phyloP scores from a whole-genome alignment of 495 filamentous ascomycete species.

The Daldinia caldariorum region DNA sequence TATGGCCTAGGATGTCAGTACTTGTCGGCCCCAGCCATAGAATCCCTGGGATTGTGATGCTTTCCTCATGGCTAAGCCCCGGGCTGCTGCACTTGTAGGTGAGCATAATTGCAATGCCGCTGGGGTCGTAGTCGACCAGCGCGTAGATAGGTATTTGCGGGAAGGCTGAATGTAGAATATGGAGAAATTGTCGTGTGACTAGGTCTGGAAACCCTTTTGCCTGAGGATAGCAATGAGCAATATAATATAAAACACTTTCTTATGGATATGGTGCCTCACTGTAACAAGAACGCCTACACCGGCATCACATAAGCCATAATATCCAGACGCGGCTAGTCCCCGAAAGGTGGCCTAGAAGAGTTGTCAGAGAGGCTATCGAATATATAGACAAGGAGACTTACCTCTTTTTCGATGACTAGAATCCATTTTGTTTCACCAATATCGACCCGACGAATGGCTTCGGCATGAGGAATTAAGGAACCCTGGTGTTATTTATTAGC shows the following conservation, averaged over 20 bases:
- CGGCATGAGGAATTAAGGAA: conserved; percentile 69
- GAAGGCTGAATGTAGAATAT: conserved; percentile 50
- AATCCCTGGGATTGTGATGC: conserved; percentile 65
- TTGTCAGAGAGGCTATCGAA: neutral
- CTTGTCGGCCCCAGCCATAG: conserved; percentile 80
- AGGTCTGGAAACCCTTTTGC: conserved; percentile 95
- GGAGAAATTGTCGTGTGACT: conserved; percentile 76
- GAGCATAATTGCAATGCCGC: conserved; percentile 85
- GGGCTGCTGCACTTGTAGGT: conserved; percentile 89
- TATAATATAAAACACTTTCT: conserved; percentile 42
- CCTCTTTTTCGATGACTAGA: conserved; percentile 93
- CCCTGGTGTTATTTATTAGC: conserved; percentile 59
- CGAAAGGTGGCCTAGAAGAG: conserved; percentile 78
- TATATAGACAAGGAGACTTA: conserved; percentile 39
- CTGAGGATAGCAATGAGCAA: conserved; percentile 56
- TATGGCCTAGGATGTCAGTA: conserved; percentile 60
- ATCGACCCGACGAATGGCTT: conserved; percentile 63
- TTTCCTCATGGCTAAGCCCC: conserved; percentile 73
- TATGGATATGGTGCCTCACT: conserved; percentile 52
- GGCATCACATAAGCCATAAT: conserved; percentile 59
- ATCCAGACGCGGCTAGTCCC: conserved; percentile 64
- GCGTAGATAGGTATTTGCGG: conserved; percentile 65
- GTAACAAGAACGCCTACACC: conserved; percentile 76
- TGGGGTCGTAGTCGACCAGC: conserved; percentile 86
- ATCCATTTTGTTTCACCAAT: conserved; percentile 72